A percentile compares a stretch with the other conserved stretches of the same genome.
Evolutionary conservation across 164 flowering plant genomes (phyloP).

Genomic region (Annona cherimola): DNA sequence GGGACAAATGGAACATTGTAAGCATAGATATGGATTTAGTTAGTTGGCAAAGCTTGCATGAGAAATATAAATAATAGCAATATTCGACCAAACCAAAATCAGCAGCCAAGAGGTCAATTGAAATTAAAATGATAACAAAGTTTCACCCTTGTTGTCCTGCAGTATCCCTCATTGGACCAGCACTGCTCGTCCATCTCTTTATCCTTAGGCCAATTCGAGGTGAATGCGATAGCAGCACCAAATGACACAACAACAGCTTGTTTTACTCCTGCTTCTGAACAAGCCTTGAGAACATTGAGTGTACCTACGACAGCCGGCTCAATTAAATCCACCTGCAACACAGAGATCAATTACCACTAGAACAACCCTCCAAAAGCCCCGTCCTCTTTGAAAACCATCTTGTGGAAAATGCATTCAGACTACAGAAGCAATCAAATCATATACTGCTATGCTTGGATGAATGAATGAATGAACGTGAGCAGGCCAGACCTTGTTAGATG

Average conservation of each 20-base stretch:
- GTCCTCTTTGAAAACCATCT: too few species aligned
- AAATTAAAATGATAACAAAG: neutral
- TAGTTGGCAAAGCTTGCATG: too few species aligned
- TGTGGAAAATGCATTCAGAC: too few species aligned
- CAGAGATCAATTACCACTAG: too few species aligned
- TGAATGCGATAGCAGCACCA: neutral
- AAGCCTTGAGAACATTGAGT: constrained; percentile 52
- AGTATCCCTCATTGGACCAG: constrained; percentile 8
- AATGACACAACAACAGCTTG: constrained; percentile 41
- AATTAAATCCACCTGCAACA: constrained; percentile 41
- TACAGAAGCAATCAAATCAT: neutral
- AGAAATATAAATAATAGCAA: too few species aligned
- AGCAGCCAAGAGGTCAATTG: neutral
- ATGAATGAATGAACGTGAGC: too few species aligned
- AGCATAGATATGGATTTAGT: too few species aligned
- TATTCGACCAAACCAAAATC: neutral
- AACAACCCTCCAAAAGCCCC: too few species aligned
- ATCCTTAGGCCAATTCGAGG: constrained; percentile 8
- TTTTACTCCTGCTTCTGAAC: constrained; percentile 36
- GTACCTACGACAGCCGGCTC: constrained; percentile 69
- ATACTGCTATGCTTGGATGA: too few species aligned
- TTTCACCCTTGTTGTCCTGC: neutral
- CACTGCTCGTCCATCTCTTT: constrained; percentile 6
- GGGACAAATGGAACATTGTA: too few species aligned
- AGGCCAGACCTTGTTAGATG: too few species aligned